Conservation (phyloP, 768 basidiomycete genomes). For the Daedalea quercina region DNA sequence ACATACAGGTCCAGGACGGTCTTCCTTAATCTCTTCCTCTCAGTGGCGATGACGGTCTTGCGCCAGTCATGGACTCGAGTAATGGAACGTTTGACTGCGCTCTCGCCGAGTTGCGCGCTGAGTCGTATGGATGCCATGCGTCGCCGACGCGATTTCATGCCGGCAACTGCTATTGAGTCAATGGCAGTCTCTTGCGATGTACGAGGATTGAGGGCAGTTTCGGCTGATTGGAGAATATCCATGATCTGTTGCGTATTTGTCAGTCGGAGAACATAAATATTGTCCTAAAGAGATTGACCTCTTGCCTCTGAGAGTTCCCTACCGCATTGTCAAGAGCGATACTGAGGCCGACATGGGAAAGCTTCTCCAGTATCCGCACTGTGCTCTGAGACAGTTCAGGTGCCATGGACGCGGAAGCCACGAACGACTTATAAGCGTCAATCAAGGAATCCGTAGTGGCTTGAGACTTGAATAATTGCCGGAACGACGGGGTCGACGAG, state of each 20-base stretch:
- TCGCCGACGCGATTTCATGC: constrained; percentile 45
- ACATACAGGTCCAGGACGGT: constrained; percentile 66
- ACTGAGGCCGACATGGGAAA: constrained; percentile 62
- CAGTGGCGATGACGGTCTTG: constrained; percentile 57
- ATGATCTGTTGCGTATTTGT: constrained; percentile 37
- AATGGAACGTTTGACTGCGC: constrained; percentile 56
- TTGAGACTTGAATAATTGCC: constrained; percentile 67
- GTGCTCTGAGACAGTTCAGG: constrained; percentile 35
- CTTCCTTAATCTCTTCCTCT: constrained; percentile 68
- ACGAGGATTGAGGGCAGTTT: constrained; percentile 42
- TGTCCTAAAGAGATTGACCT: constrained; percentile 38
- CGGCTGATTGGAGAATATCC: constrained; percentile 48
- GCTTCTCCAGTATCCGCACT: constrained; percentile 58
- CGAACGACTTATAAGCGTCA: constrained; percentile 54
- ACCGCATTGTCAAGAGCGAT: constrained; percentile 61
- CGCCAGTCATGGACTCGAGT: constrained; percentile 68
- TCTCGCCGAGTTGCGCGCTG: constrained; percentile 58
- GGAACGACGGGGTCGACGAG: constrained; percentile 55
- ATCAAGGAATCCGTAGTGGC: constrained; percentile 63
- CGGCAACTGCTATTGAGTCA: constrained; percentile 45
- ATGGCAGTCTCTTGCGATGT: constrained; percentile 40
- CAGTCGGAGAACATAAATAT: not conserved
- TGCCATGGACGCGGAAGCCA: constrained; percentile 33
- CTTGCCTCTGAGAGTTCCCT: constrained; percentile 60
- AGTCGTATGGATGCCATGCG: constrained; percentile 50